Evolutionary conservation across 1,284 basidiomycete genomes (phyloP).

Genomic region (Filobasidium uniguttulatum): DNA sequence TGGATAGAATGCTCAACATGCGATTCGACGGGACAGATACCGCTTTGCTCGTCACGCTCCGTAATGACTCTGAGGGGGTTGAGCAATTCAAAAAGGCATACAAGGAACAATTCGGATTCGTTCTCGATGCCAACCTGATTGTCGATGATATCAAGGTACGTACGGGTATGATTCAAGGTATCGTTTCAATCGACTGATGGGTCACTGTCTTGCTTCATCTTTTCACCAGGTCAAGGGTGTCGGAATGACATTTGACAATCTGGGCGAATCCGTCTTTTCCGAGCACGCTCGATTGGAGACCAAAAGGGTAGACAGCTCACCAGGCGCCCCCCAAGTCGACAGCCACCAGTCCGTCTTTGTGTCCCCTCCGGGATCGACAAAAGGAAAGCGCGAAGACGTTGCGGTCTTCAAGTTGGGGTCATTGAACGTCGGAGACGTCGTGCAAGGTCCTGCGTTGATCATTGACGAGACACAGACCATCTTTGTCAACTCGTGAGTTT

Average conservation of each 20-base stretch:
- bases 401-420: conserved; percentile 62
- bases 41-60: conserved; percentile 44
- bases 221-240: conserved; percentile 39
- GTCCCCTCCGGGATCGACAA: conserved; percentile 6
- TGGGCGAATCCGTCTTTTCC: conserved; percentile 64
- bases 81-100: conserved; percentile 63
- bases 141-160: conserved; percentile 75
- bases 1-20: conserved; percentile 81
- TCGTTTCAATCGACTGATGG: too few species aligned
- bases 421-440: conserved; percentile 52
- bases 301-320: conserved; percentile 32
- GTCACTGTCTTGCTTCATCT: background rate
- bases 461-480: conserved; percentile 89
- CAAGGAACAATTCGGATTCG: conserved; percentile 79
- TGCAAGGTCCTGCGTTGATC: conserved; percentile 63
- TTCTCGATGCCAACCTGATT: conserved; percentile 65
- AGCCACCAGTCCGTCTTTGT: conserved; percentile 11
- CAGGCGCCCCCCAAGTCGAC: conserved; percentile 7
- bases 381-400: conserved; percentile 41
- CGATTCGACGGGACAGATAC: conserved; percentile 73
- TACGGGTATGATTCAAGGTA: too few species aligned
- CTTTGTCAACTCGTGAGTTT: conserved; percentile 40
- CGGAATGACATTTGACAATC: conserved; percentile 73
- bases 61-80: conserved; percentile 58
- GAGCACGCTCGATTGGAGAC: conserved; percentile 47